Conservation (phyloP, 345 rosid species). For the Rhizophora mangle region DNA sequence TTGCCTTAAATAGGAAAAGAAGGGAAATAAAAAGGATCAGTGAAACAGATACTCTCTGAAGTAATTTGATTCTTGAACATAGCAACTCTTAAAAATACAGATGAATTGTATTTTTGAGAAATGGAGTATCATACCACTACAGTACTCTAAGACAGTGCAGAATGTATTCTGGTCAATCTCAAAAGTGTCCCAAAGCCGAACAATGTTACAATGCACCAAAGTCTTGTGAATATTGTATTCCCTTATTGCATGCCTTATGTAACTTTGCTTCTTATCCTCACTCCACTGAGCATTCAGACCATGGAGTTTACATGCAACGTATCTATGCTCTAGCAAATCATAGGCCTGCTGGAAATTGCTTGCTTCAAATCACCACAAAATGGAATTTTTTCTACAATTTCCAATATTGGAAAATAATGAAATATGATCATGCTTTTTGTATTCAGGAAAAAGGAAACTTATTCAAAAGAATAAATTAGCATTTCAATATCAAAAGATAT, state of each 20-base stretch:
- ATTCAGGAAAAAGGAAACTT: conserved; percentile 11
- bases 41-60: conserved; percentile 2
- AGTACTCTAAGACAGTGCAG: conserved; percentile 96
- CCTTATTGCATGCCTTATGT: conserved; percentile 89
- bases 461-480: conserved; percentile 12
- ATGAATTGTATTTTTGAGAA: conserved; percentile 6
- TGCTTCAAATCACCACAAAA: conserved; percentile 68
- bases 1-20: conserved; percentile 52
- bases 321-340: conserved; percentile 94
- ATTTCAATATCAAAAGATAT: conserved; percentile 18
- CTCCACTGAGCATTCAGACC: conserved; percentile 99
- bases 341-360: conserved; percentile 86
- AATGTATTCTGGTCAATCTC: conserved; percentile 94
- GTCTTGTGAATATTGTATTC: conserved; percentile 97
- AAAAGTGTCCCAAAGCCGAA: conserved; percentile 97
- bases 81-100: neutral
- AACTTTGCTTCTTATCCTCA: conserved; percentile 99
- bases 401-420: conserved; percentile 48
- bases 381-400: conserved; percentile 46
- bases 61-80: neutral
- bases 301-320: conserved; percentile 98
- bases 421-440: conserved; percentile 17
- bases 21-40: conserved; percentile 10
- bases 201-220: conserved; percentile 95
- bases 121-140: conserved; percentile 59